Base-by-base conservation (phyloP, 108 stramenopile species). In the Chaetoceros muelleri region DNA sequence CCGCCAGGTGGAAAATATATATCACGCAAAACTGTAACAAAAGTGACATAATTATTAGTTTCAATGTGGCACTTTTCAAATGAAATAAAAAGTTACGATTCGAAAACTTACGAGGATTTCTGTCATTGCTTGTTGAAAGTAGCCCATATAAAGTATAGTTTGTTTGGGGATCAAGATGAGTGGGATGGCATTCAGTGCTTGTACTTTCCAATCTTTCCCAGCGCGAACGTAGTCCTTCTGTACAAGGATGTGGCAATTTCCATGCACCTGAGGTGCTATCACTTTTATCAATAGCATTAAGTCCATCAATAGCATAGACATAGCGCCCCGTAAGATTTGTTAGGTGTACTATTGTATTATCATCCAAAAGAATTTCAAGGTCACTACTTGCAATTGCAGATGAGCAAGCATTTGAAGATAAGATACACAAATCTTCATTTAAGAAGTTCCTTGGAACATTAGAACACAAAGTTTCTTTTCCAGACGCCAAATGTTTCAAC, bases 401-500 rank as follows among this genome's bases (percentile, higher is more conserved):
- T 10, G 8, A 13, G 13, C 34, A 40, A 40, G 34, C 34, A 40
- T 40, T 40, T 13, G 34, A 40, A 10, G 34, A 40, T 40, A 40
- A 40, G 13, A 26, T 2, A 34, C 78, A 79, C 2, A 59, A 59
- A n/a, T 74, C 71, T 58, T 79, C 78, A 46, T 79, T 79, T 54
- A 69, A 28, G 28, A 75, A 62, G 16, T 46, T 65, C 16, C 74
- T 57, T 30, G 51, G 46, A 34, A 67, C 78, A 55, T 74, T 75
- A 18, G 78, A 49, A 52, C 78, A 79, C 34, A 62, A 60, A 31
- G 30, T 66, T 67, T 44, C 67, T 46, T 2, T 57, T 68, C 30
- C 20, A 16, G 20, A 69, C 26, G 30, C 57, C 58, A n/a, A 40
- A n/a, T 26, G 30, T 28, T 19, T 61, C 69, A 7, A 10, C 13